Evolutionary conservation across 2,329 filamentous ascomycete genomes (phyloP).

Genomic region (Fusarium caatingaense): DNA sequence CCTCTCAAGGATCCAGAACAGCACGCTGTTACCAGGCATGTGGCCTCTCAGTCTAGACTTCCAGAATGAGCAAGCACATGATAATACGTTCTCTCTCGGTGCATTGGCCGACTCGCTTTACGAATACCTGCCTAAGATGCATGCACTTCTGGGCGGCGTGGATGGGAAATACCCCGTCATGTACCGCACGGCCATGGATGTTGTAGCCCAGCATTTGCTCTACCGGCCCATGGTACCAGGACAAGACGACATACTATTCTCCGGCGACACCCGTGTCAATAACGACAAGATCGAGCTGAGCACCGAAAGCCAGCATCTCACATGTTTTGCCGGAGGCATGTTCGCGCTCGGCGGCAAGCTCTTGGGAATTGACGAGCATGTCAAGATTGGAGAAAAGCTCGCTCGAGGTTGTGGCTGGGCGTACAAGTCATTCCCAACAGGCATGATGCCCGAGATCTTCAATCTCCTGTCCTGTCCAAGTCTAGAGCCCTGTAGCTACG

Average conservation of each 20-base stretch:
- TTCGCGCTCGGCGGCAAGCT: conserved; percentile 72
- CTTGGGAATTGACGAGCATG: conserved; percentile 61
- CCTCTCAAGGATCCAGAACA: conserved; percentile 74
- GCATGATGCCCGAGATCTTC: conserved; percentile 70
- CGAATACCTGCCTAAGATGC: conserved; percentile 72
- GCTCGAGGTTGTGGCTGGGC: conserved; percentile 68
- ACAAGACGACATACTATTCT: conserved; percentile 68
- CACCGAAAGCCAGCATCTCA: conserved; percentile 63
- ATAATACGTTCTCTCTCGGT: conserved; percentile 62
- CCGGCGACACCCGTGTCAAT: conserved; percentile 47
- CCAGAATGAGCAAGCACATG: conserved; percentile 63
- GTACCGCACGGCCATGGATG: conserved; percentile 73
- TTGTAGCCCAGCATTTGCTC: conserved; percentile 70
- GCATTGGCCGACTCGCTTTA: conserved; percentile 68
- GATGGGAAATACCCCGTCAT: conserved; percentile 71
- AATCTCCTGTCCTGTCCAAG: conserved; percentile 58
- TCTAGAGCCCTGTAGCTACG: conserved; percentile 48
- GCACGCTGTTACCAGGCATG: conserved; percentile 78
- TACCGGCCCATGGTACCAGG: conserved; percentile 76
- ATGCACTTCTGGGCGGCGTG: conserved; percentile 73
- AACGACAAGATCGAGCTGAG: conserved; percentile 41
- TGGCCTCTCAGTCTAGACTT: conserved; percentile 77
- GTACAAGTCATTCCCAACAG: conserved; percentile 64
- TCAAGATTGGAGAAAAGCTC: conserved; percentile 61
- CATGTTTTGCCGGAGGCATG: conserved; percentile 76